These are phyloP conservation scores for Yarrowia sp. DNA, from an alignment of 805 yeast genomes.

Conservation along the genomic window DNA sequence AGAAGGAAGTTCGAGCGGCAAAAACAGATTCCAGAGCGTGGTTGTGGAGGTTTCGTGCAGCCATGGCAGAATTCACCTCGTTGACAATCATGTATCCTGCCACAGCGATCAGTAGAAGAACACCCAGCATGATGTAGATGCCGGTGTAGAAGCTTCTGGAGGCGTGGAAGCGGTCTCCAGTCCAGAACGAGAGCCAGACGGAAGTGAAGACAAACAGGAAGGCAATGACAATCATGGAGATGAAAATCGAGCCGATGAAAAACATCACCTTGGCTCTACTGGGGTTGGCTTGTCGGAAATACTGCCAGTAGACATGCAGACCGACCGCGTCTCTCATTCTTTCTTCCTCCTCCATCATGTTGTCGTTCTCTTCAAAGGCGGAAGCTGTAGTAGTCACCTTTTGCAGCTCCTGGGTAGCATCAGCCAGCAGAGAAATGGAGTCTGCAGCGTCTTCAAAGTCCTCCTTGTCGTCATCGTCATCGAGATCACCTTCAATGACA, in stretches of 20 bases:
- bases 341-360: constrained; percentile 40
- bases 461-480: neutral
- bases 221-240: constrained; percentile 49
- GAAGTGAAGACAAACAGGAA: constrained; percentile 29
- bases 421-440: constrained; percentile 3
- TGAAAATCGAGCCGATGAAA: constrained; percentile 58
- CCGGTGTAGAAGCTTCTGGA: constrained; percentile 73
- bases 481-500: neutral
- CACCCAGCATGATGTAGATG: constrained; percentile 58
- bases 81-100: constrained; percentile 55
- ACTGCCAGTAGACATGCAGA: constrained; percentile 57
- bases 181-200: constrained; percentile 83
- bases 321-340: constrained; percentile 41
- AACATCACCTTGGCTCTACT: constrained; percentile 44
- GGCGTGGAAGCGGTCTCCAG: constrained; percentile 59
- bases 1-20: constrained; percentile 80
- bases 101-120: constrained; percentile 61
- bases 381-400: constrained; percentile 39
- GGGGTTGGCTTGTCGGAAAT: constrained; percentile 60
- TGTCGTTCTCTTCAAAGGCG: constrained; percentile 40
- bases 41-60: constrained; percentile 67
- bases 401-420: constrained; percentile 40
- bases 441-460: constrained; percentile 4
- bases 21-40: constrained; percentile 65
- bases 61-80: constrained; percentile 45